These are phyloP conservation scores for Halophytophthora polymorphica DNA, from an alignment of 352 stramenopile species.

Conservation along the genomic window DNA sequence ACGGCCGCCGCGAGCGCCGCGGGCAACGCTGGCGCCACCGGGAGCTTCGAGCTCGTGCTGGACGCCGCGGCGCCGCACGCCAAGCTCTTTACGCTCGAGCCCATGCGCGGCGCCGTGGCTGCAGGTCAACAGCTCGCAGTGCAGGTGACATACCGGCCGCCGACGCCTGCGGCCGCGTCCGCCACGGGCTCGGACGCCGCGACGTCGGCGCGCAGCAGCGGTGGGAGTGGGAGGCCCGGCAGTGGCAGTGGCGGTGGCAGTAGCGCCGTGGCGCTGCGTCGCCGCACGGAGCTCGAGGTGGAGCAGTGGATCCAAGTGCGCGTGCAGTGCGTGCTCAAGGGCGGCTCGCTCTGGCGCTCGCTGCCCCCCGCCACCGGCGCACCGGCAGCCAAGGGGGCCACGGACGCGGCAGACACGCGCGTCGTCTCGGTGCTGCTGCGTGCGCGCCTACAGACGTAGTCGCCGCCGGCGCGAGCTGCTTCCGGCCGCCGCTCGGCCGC, in stretches of 20 bases:
- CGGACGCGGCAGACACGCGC: slow-evolving; percentile 12
- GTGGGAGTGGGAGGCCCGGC: neutral
- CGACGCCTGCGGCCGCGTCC: slow-evolving; percentile 1
- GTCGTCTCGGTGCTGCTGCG: slow-evolving; percentile 15
- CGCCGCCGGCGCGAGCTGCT: too few relatives aligned
- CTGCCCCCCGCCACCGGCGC: slow-evolving; percentile 7
- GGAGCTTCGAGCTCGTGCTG: slow-evolving; percentile 63
- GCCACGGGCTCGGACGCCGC: slow-evolving; percentile 4
- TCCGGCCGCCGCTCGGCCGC: too few relatives aligned
- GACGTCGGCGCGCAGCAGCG: slow-evolving; percentile 4
- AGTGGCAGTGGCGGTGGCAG: neutral
- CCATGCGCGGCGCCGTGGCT: slow-evolving; percentile 54
- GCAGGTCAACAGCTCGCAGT: slow-evolving; percentile 55
- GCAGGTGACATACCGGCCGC: slow-evolving; percentile 49
- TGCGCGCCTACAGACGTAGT: slow-evolving; percentile 10
- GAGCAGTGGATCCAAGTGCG: slow-evolving; percentile 40
- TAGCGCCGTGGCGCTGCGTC: neutral
- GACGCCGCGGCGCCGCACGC: slow-evolving; percentile 47
- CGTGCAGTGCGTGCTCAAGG: slow-evolving; percentile 37
- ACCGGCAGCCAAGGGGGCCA: neutral
- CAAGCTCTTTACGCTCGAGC: slow-evolving; percentile 69
- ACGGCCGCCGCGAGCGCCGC: neutral
- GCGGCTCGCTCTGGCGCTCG: slow-evolving; percentile 33
- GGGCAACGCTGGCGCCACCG: slow-evolving; percentile 8
- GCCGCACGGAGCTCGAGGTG: slow-evolving; percentile 29